Percentiles rank a stretch among this genome's conserved stretches.
Evolutionary conservation across 2,329 filamentous ascomycete species (phyloP).

Genomic region (Colletotrichum limetticola): DNA sequence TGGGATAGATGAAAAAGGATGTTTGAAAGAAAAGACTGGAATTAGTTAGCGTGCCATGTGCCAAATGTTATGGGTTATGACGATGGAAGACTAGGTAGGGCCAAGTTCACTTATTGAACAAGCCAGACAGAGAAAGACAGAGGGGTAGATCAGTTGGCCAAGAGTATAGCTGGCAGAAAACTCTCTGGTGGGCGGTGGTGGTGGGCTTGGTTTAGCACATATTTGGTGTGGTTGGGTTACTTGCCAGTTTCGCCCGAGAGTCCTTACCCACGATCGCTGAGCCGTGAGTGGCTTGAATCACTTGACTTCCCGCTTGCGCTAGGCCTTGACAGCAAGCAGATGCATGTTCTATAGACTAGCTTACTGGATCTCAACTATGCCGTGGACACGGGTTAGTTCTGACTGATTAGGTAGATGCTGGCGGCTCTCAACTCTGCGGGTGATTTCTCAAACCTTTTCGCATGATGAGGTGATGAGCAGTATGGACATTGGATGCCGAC

Average conservation of each 20-base stretch:
- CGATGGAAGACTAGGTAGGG: background rate
- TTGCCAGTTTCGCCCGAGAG: conserved; percentile 30
- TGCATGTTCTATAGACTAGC: background rate
- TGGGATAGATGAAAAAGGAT: background rate
- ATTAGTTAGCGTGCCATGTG: conserved; percentile 1
- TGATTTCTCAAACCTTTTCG: background rate
- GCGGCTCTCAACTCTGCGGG: background rate
- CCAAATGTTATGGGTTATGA: background rate
- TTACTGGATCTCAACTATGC: background rate
- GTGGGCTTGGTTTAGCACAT: too few species aligned
- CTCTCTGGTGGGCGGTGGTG: background rate
- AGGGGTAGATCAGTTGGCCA: background rate
- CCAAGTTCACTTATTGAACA: background rate
- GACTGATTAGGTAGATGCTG: too few species aligned
- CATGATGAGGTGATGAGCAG: background rate
- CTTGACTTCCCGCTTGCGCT: background rate
- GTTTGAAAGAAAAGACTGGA: background rate
- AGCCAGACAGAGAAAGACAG: too few species aligned
- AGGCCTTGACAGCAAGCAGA: background rate
- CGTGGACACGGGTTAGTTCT: background rate
- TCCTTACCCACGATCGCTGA: conserved; percentile 30
- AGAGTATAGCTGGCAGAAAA: background rate
- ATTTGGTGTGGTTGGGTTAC: too few species aligned
- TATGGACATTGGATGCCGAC: background rate
- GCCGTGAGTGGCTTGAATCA: conserved; percentile 14